These are phyloP conservation scores for Alliaria petiolata DNA, from an alignment of 345 rosid species.

Conservation along the genomic window DNA sequence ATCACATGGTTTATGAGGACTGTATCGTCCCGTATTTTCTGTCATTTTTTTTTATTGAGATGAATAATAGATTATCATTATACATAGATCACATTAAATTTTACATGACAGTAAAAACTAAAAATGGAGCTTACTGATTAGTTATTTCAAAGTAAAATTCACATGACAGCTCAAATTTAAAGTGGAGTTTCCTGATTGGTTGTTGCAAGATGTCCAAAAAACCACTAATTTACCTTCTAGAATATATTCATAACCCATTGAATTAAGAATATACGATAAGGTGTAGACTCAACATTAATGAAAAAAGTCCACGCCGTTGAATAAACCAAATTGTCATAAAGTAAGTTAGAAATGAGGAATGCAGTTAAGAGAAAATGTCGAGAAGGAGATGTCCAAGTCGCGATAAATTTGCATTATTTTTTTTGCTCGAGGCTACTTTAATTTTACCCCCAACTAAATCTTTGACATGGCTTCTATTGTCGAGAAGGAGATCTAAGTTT, in stretches of 20 bases:
- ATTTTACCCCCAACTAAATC: neutral
- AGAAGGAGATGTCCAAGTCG: too few species aligned
- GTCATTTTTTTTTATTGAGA: neutral
- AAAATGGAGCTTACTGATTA: too few species aligned
- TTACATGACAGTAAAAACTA: too few species aligned
- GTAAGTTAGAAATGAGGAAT: conserved; percentile 8
- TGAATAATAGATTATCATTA: neutral
- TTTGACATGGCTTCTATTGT: neutral
- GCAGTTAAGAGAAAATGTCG: conserved; percentile 15
- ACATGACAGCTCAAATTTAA: neutral
- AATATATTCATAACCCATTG: neutral
- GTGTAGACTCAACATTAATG: conserved; percentile 7
- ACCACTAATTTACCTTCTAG: conserved; percentile 13
- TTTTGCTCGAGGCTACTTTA: neutral
- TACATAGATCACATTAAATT: too few species aligned
- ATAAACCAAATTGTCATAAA: neutral
- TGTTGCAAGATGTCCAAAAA: neutral
- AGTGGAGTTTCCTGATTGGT: neutral
- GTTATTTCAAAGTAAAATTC: too few species aligned
- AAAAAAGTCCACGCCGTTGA: conserved; percentile 17
- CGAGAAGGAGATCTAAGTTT: neutral
- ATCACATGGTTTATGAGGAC: neutral
- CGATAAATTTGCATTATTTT: neutral
- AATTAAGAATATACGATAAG: neutral
- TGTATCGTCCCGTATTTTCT: neutral